Evolutionary conservation across 2,329 filamentous ascomycete genomes (phyloP).

Genomic region (Neonectria ditissima): DNA sequence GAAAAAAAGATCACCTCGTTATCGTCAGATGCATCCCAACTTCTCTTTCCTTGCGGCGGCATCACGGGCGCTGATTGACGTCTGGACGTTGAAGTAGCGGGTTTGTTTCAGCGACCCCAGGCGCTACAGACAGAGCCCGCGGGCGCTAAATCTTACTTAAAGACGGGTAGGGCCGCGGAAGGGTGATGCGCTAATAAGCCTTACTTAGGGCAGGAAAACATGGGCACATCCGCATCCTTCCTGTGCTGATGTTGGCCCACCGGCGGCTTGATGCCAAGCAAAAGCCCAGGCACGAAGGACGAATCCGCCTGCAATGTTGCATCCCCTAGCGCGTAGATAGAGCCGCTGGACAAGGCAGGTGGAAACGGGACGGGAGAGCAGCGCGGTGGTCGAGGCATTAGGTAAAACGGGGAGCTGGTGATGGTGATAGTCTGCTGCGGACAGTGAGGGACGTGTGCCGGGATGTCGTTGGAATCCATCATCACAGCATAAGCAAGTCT

Average conservation of each 20-base stretch:
- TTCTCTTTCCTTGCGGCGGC: slow-evolving; percentile 26
- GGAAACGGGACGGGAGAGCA: too few relatives aligned
- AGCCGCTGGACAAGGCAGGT: not conserved
- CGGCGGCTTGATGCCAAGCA: not conserved
- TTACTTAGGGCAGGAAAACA: not conserved
- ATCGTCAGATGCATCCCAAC: slow-evolving; percentile 25
- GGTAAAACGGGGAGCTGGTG: too few relatives aligned
- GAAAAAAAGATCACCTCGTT: slow-evolving; percentile 11
- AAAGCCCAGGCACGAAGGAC: not conserved
- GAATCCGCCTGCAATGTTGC: not conserved
- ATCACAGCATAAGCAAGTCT: too few relatives aligned
- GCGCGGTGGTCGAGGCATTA: too few relatives aligned
- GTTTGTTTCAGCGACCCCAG: not conserved
- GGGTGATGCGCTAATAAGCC: slow-evolving; percentile 15
- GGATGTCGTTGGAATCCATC: too few relatives aligned
- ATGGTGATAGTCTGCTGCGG: too few relatives aligned
- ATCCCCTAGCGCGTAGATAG: not conserved
- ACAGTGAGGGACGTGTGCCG: too few relatives aligned
- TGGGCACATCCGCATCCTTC: slow-evolving; percentile 28
- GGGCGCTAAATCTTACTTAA: slow-evolving; percentile 24
- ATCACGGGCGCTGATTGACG: slow-evolving; percentile 2
- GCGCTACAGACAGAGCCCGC: not conserved
- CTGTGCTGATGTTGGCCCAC: slow-evolving; percentile 30
- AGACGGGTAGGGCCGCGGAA: not conserved
- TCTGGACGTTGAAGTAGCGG: too few relatives aligned